Percentiles rank a stretch among this genome's conserved stretches.
Conservation (phyloP, 768 basidiomycete genomes). For the Ramaria rubella region DNA sequence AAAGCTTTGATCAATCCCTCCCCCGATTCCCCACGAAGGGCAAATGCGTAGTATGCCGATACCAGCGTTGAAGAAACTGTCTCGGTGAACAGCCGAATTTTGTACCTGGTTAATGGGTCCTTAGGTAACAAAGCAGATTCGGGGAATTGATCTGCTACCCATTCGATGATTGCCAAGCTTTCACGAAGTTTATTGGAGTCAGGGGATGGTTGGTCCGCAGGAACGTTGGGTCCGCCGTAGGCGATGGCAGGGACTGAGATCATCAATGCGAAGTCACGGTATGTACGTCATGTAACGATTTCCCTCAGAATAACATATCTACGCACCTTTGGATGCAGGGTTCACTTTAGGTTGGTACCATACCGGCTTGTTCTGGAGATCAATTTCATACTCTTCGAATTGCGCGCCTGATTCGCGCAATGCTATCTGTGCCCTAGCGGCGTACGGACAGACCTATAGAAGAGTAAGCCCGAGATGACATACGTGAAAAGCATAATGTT, state of each 20-base stretch:
- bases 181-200: conserved; percentile 58
- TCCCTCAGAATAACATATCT: background rate
- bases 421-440: conserved; percentile 54
- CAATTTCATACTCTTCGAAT: conserved; percentile 49
- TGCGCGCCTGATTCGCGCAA: conserved; percentile 47
- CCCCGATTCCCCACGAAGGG: conserved; percentile 31
- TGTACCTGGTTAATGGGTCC: conserved; percentile 51
- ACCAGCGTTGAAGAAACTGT: conserved; percentile 40
- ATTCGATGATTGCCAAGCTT: conserved; percentile 59
- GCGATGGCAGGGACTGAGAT: conserved; percentile 52
- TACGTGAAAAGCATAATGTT: background rate
- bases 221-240: conserved; percentile 53
- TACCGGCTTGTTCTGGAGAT: conserved; percentile 57
- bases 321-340: conserved; percentile 53
- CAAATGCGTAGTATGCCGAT: conserved; percentile 32
- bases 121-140: conserved; percentile 42
- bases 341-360: conserved; percentile 65
- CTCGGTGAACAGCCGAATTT: conserved; percentile 59
- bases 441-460: conserved; percentile 52
- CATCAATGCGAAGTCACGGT: no score
- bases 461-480: no score
- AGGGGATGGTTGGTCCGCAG: conserved; percentile 50
- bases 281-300: background rate
- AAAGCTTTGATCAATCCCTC: conserved; percentile 37
- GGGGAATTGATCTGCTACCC: conserved; percentile 55